These are phyloP conservation scores for Fusarium albidum DNA, from an alignment of 2,329 filamentous ascomycete genomes.

Conservation along the genomic window DNA sequence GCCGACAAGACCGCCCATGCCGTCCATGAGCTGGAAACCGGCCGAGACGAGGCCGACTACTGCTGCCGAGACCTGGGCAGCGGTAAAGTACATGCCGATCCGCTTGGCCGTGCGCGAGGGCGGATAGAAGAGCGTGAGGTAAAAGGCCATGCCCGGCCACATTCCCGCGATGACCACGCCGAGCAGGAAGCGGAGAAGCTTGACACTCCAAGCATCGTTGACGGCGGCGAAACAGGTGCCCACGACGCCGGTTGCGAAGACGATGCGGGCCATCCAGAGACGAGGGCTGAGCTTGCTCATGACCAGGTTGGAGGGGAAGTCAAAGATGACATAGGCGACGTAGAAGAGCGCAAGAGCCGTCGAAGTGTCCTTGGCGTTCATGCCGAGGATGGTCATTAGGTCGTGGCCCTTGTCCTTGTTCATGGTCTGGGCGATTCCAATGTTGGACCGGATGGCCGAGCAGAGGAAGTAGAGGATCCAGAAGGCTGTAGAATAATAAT, in stretches of 20 bases:
- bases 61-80: conserved; percentile 86
- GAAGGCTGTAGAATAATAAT: conserved; percentile 72
- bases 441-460: conserved; percentile 90
- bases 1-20: conserved; percentile 75
- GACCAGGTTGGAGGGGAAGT: conserved; percentile 85
- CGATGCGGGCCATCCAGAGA: conserved; percentile 92
- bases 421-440: conserved; percentile 95
- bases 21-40: conserved; percentile 92
- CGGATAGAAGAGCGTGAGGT: conserved; percentile 90
- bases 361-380: conserved; percentile 80
- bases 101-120: conserved; percentile 86
- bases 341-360: conserved; percentile 90
- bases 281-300: conserved; percentile 88
- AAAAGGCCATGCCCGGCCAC: conserved; percentile 96
- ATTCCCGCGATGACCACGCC: conserved; percentile 90
- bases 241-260: conserved; percentile 85
- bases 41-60: conserved; percentile 90
- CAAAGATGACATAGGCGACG: conserved; percentile 89
- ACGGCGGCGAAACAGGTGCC: conserved; percentile 86
- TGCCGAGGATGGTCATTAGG: conserved; percentile 73
- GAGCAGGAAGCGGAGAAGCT: conserved; percentile 85
- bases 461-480: conserved; percentile 93
- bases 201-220: conserved; percentile 83
- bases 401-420: conserved; percentile 76
- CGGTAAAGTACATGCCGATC: conserved; percentile 90